Percentiles rank a stretch among this genome's conserved stretches.
These are phyloP conservation scores for Boechera retrofracta DNA, from an alignment of 345 rosid genomes.

Conservation along the genomic window DNA sequence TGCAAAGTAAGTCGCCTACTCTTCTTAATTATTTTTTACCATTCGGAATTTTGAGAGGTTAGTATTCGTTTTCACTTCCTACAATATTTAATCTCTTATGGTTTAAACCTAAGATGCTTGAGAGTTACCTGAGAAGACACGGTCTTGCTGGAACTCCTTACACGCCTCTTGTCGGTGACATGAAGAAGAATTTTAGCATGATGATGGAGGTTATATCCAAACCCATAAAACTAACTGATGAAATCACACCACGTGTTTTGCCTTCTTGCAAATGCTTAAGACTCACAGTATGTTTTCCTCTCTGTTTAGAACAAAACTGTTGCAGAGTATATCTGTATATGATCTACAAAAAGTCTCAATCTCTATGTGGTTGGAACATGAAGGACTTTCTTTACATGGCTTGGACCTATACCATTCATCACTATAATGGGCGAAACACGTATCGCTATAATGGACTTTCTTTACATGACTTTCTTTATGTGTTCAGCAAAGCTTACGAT, in stretches of 20 bases:
- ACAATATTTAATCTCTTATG: neutral
- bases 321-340: neutral
- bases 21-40: no score
- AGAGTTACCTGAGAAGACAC: neutral
- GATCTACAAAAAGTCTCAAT: neutral
- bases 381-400: conserved; percentile 1
- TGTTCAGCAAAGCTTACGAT: neutral
- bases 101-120: conserved; percentile 10
- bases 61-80: no score
- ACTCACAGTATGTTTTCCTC: neutral
- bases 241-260: neutral
- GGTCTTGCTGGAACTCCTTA: neutral
- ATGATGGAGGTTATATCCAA: neutral
- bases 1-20: no score
- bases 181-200: neutral
- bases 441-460: no score
- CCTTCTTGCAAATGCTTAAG: neutral
- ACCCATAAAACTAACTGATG: conserved; percentile 9
- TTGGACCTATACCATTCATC: neutral
- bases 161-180: neutral
- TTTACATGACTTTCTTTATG: no score
- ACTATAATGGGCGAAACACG: neutral
- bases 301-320: neutral
- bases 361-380: neutral
- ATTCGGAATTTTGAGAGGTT: no score